Conservation (phyloP, 148 eudicot species). For the Euryodendron excelsum region DNA sequence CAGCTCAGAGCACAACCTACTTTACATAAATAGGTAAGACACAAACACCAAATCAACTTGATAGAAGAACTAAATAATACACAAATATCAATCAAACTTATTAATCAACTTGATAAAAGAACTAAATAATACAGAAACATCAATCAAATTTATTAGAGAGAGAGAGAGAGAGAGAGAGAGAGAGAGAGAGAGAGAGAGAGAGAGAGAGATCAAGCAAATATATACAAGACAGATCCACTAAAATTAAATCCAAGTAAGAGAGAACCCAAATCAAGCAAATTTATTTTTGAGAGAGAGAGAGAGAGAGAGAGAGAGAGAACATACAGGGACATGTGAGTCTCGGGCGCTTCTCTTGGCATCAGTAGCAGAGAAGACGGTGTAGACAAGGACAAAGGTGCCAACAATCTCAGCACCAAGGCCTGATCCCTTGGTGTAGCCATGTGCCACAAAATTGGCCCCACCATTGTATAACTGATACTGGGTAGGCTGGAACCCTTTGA, state of each 20-base stretch:
- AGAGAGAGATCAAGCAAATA: neutral
- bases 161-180: too few relatives aligned
- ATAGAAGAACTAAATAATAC: too few relatives aligned
- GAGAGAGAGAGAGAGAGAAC: constrained; percentile 16
- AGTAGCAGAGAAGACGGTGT: constrained; percentile 93
- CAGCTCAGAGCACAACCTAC: too few relatives aligned
- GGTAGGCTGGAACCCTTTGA: constrained; percentile 40
- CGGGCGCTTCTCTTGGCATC: constrained; percentile 90
- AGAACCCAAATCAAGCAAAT: neutral
- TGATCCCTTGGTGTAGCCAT: constrained; percentile 83
- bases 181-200: too few relatives aligned
- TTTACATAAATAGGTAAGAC: too few relatives aligned
- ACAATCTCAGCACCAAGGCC: constrained; percentile 95
- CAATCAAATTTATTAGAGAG: too few relatives aligned
- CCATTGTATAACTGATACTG: constrained; percentile 35
- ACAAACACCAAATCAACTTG: too few relatives aligned
- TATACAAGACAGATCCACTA: neutral
- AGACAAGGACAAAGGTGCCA: constrained; percentile 87
- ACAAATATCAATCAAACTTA: too few relatives aligned
- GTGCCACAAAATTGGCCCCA: constrained; percentile 72
- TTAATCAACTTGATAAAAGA: too few relatives aligned
- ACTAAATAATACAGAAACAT: too few relatives aligned
- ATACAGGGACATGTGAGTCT: constrained; percentile 90
- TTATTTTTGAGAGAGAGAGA: neutral
- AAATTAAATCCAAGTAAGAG: neutral